phyloP scores from a whole-genome alignment of 108 stramenopile genomes.

The Mediolabrus comicus region DNA sequence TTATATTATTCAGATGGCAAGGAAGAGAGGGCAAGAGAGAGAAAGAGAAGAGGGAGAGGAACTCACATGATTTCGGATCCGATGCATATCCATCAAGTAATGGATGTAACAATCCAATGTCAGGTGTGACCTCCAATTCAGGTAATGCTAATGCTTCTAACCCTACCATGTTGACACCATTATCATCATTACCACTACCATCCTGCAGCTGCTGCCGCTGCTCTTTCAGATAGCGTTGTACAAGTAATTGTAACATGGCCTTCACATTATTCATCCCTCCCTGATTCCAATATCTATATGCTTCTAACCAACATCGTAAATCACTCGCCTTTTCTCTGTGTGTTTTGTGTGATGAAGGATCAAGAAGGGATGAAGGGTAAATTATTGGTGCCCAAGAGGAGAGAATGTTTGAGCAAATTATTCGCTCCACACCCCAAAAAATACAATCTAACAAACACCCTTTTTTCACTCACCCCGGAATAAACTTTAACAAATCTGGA shows the following conservation, averaged over 20 bases:
- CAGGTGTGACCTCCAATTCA: slow-evolving; percentile 66
- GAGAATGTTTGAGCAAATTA: too few relatives aligned
- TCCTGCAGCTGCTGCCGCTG: too few relatives aligned
- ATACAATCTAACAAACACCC: neutral
- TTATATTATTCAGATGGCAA: neutral
- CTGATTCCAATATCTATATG: slow-evolving; percentile 88
- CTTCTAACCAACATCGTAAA: slow-evolving; percentile 80
- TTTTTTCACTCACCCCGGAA: slow-evolving; percentile 61
- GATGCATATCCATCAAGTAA: slow-evolving; percentile 22
- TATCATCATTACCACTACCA: neutral
- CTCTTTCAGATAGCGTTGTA: slow-evolving; percentile 17
- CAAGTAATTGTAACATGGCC: slow-evolving; percentile 58
- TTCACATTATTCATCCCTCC: slow-evolving; percentile 65
- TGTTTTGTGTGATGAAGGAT: neutral
- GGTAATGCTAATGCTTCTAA: slow-evolving; percentile 46
- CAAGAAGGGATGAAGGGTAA: too few relatives aligned
- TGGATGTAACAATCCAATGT: slow-evolving; percentile 79
- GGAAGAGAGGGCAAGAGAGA: neutral
- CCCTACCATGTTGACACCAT: neutral
- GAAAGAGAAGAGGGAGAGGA: neutral
- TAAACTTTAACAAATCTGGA: slow-evolving; percentile 73
- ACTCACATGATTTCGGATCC: slow-evolving; percentile 29
- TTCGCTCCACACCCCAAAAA: too few relatives aligned
- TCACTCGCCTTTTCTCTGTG: slow-evolving; percentile 74
- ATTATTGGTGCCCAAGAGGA: too few relatives aligned